Evolutionary conservation across 768 basidiomycete species (phyloP).

Genomic region (Boletus reticuloceps): DNA sequence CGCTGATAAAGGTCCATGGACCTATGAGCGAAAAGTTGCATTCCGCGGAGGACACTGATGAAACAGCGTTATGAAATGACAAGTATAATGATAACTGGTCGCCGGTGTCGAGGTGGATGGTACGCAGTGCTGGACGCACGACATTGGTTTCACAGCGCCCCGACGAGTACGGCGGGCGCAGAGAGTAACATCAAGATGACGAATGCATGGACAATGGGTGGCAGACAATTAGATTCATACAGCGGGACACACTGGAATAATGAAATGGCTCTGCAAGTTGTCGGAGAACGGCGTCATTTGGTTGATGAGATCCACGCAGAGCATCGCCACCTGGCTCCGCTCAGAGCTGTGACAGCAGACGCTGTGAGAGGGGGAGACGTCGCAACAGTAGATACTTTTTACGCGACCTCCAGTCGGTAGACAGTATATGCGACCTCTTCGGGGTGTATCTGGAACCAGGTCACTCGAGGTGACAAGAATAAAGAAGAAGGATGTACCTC

Average conservation of each 20-base stretch:
- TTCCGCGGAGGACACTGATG: not conserved
- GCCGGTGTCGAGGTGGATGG: slow-evolving; percentile 1
- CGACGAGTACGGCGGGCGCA: slow-evolving; percentile 20
- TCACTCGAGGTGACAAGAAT: not conserved
- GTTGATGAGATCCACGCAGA: slow-evolving; percentile 23
- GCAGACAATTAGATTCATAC: slow-evolving; percentile 28
- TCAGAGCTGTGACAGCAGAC: slow-evolving; percentile 1
- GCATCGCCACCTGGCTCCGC: slow-evolving; percentile 7
- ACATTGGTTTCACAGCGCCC: slow-evolving; percentile 4
- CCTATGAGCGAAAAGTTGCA: not conserved
- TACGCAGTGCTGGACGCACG: slow-evolving; percentile 1
- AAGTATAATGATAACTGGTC: not conserved
- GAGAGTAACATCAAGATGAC: slow-evolving; percentile 11
- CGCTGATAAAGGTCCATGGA: slow-evolving; percentile 29
- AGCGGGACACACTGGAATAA: slow-evolving; percentile 22
- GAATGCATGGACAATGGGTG: slow-evolving; percentile 27
- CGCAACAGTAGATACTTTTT: slow-evolving; percentile 14
- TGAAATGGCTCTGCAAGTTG: slow-evolving; percentile 27
- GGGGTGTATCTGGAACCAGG: slow-evolving; percentile 43
- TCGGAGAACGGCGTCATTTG: slow-evolving; percentile 24
- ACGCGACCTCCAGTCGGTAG: slow-evolving; percentile 46
- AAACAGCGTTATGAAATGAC: not conserved
- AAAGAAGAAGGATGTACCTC: slow-evolving; percentile 33
- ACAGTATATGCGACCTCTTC: slow-evolving; percentile 43
- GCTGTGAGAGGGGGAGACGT: slow-evolving; percentile 10